These are phyloP conservation scores for Ogataea ganodermae DNA, from an alignment of 805 yeast genomes.

Conservation along the genomic window DNA sequence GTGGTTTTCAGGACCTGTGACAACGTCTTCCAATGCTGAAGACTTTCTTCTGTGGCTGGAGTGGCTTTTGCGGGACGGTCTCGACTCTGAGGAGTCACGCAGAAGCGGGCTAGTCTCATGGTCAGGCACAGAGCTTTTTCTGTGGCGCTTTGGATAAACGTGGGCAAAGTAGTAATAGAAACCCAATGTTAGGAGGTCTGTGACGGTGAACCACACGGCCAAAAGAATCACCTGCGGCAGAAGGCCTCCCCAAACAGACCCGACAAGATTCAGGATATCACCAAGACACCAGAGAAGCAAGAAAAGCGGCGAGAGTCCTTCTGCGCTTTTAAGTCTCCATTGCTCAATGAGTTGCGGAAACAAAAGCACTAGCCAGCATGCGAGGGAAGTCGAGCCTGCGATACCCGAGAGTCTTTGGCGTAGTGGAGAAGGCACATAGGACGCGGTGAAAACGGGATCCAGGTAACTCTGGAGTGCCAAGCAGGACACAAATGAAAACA, in stretches of 20 bases:
- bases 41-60: conserved; percentile 38
- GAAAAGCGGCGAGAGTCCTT: conserved; percentile 72
- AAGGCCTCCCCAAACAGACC: conserved; percentile 69
- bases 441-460: background rate
- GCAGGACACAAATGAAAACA: conserved; percentile 4
- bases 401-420: conserved; percentile 57
- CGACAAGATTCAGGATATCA: conserved; percentile 65
- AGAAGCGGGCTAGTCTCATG: conserved; percentile 39
- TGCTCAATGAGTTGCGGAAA: conserved; percentile 80
- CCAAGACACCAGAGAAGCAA: conserved; percentile 72
- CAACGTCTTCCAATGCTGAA: conserved; percentile 55
- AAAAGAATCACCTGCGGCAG: conserved; percentile 69
- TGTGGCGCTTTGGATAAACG: conserved; percentile 42
- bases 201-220: conserved; percentile 76
- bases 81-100: background rate
- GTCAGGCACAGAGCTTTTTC: background rate
- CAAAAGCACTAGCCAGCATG: conserved; percentile 77
- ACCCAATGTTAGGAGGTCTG: conserved; percentile 63
- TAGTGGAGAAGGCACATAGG: conserved; percentile 30
- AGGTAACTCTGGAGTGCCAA: conserved; percentile 5
- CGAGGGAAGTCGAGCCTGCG: conserved; percentile 70
- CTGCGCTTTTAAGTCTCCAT: conserved; percentile 74
- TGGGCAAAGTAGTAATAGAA: conserved; percentile 62
- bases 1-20: conserved; percentile 48
- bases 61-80: conserved; percentile 19